Percentiles rank a stretch among this genome's conserved stretches.
Evolutionary conservation across 73 alveolate genomes (phyloP).

Genomic region (Paramecium caudatum): DNA sequence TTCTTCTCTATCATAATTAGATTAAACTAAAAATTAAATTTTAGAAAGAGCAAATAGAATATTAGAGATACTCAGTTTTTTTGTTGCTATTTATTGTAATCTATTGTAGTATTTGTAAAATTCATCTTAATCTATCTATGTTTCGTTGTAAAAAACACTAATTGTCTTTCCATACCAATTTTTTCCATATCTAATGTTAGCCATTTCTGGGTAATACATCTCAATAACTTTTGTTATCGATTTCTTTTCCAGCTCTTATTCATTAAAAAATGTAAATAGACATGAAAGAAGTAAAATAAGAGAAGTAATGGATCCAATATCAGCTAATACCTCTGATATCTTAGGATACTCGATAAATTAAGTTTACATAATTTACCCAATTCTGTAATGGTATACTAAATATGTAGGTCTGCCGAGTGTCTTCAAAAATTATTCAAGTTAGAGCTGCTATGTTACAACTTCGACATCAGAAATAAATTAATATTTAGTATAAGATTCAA

Average conservation of each 20-base stretch:
- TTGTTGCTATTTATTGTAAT: not conserved
- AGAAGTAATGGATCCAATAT: slow-evolving; percentile 31
- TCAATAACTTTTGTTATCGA: not conserved
- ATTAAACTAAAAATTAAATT: slow-evolving; percentile 24
- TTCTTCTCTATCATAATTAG: not conserved
- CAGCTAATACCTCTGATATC: slow-evolving; percentile 36
- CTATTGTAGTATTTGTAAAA: not conserved
- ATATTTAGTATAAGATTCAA: not conserved
- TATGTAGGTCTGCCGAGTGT: not conserved
- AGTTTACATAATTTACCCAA: not conserved
- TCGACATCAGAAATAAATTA: not conserved
- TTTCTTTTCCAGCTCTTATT: slow-evolving; percentile 27
- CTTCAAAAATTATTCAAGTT: not conserved
- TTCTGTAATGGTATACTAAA: not conserved
- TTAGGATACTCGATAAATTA: slow-evolving; percentile 34
- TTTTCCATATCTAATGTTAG: not conserved
- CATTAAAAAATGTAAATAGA: not conserved
- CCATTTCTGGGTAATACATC: slow-evolving; percentile 53
- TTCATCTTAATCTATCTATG: not conserved
- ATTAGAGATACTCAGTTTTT: slow-evolving; percentile 33
- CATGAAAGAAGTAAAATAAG: slow-evolving; percentile 19
- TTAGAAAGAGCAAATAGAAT: not conserved
- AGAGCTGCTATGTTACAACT: not conserved
- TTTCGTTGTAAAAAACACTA: not conserved
- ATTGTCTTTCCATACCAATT: slow-evolving; percentile 56